Evolutionary conservation across 2,329 filamentous ascomycete genomes (phyloP), one percentile per base, ranked within the genome.

Genomic region (Penicillium oxalicum): DNA sequence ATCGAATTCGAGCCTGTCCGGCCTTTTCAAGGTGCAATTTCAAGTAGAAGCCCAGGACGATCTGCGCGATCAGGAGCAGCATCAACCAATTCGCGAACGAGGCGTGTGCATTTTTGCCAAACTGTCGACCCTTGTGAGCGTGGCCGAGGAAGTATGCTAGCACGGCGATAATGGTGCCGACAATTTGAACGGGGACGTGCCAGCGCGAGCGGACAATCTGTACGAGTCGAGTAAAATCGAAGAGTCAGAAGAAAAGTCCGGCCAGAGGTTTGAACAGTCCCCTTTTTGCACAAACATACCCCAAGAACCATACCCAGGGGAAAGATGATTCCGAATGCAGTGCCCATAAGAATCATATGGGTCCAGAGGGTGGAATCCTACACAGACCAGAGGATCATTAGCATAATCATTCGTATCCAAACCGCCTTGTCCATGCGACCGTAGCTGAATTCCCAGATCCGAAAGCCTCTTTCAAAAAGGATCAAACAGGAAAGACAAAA

Each of bases 231-330:
- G 5, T 13, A 28, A n/a, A 5, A 32, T 26, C 40, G 44, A 28
- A 36, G 27, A 8, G 25, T 40, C 11, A 38, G 35, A 12, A 5
- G 13, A 7, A 2, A 32, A 18, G 7, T 29, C 5, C 29, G 25
- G 5, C n/a, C 18, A 34, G 27, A 40, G 40, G 49, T 18, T 32
- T 7, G 11, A 43, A 34, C 27, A 44, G 12, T 11, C 8, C 9
- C 34, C n/a, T 11, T 13, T 27, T 9, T 5, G 18, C 18, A 28
- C 11, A 24, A 27, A 54, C 85, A 61, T 81, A 93, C 88, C 50
- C 91, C 91, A 13, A 96, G 76, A 37, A 97, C 90, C 91, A 98
- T 97, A 60, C 93, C 93, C 12, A 88, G 78, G 9, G 93, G 93
- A 63, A 95, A 97, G 50, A 97, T 81, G 59, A 98, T 77, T 53